A percentile compares a stretch with the other conserved stretches of the same genome.
Evolutionary conservation across 805 yeast genomes (phyloP).

Genomic region (Lachancea sp.): DNA sequence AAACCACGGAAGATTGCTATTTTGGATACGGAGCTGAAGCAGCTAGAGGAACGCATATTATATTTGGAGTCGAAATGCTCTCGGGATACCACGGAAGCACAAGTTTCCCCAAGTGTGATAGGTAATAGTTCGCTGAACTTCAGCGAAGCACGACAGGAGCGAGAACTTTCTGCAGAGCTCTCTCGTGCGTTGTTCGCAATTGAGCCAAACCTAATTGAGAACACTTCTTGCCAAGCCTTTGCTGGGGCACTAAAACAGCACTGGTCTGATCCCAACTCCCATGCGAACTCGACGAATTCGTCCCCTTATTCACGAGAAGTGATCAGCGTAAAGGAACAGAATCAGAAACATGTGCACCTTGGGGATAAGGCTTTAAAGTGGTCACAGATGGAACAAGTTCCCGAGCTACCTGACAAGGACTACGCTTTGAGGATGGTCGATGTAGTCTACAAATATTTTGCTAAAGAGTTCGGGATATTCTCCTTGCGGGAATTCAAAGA

Average conservation of each 20-base stretch:
- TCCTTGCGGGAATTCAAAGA: slow-evolving; percentile 7
- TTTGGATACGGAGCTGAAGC: slow-evolving; percentile 10
- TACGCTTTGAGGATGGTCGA: slow-evolving; percentile 7
- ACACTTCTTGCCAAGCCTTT: slow-evolving; percentile 9
- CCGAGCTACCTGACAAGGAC: slow-evolving; percentile 6
- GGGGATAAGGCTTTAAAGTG: slow-evolving; percentile 8
- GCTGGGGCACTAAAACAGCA: slow-evolving; percentile 8
- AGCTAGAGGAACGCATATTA: slow-evolving; percentile 14
- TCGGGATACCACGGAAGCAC: no score
- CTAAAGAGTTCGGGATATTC: slow-evolving; percentile 9
- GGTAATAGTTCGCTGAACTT: neutral
- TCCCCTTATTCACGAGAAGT: no score
- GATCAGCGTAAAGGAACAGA: neutral
- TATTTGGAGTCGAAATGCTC: slow-evolving; percentile 9
- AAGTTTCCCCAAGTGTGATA: no score
- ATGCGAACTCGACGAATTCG: neutral
- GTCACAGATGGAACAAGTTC: slow-evolving; percentile 2
- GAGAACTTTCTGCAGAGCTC: neutral
- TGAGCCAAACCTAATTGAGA: slow-evolving; percentile 6
- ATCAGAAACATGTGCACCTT: slow-evolving; percentile 2
- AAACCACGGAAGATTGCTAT: slow-evolving; percentile 8
- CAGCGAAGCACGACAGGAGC: neutral
- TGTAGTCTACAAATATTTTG: slow-evolving; percentile 7
- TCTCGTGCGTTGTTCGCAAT: neutral
- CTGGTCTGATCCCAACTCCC: neutral